Evolutionary conservation across 768 basidiomycete species (phyloP).

Genomic region (Gyrodon lividus): DNA sequence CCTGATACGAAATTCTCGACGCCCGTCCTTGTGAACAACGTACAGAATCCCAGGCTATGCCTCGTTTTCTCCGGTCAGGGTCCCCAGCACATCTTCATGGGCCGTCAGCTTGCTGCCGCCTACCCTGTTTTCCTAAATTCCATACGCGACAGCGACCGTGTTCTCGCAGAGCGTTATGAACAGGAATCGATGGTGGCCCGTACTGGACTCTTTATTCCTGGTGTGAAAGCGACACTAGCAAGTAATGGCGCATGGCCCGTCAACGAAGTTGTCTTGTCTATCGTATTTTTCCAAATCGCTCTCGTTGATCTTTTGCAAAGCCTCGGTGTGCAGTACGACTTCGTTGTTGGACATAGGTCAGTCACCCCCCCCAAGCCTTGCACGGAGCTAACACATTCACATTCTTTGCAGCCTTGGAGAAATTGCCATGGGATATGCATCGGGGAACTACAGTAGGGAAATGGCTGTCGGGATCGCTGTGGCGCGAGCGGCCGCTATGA

Average conservation of each 20-base stretch:
- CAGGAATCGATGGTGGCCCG: slow-evolving; percentile 19
- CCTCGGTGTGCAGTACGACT: slow-evolving; percentile 22
- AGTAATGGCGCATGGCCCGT: slow-evolving; percentile 21
- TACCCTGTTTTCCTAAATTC: slow-evolving; percentile 21
- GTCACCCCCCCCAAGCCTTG: neutral
- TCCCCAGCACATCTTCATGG: slow-evolving; percentile 28
- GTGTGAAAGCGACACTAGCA: slow-evolving; percentile 7
- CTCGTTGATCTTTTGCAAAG: slow-evolving; percentile 23
- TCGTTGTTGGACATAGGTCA: slow-evolving; percentile 23
- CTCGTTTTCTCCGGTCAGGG: slow-evolving; percentile 28
- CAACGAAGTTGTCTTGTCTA: slow-evolving; percentile 19
- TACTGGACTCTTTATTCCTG: slow-evolving; percentile 24
- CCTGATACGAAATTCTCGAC: slow-evolving; percentile 17
- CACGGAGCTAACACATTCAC: neutral
- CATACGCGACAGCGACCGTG: slow-evolving; percentile 22
- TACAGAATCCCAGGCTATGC: slow-evolving; percentile 17
- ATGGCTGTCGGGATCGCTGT: slow-evolving; percentile 22
- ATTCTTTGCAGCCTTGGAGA: slow-evolving; percentile 19
- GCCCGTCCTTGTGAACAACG: slow-evolving; percentile 11
- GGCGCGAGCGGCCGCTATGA: slow-evolving; percentile 27
- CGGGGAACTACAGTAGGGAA: slow-evolving; percentile 21
- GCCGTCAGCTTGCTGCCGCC: slow-evolving; percentile 22
- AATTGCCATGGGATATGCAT: slow-evolving; percentile 28
- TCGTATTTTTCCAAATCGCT: slow-evolving; percentile 27
- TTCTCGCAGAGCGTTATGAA: slow-evolving; percentile 16